Conservation (phyloP, 345 rosid genomes). For the Gossypium bickii region DNA sequence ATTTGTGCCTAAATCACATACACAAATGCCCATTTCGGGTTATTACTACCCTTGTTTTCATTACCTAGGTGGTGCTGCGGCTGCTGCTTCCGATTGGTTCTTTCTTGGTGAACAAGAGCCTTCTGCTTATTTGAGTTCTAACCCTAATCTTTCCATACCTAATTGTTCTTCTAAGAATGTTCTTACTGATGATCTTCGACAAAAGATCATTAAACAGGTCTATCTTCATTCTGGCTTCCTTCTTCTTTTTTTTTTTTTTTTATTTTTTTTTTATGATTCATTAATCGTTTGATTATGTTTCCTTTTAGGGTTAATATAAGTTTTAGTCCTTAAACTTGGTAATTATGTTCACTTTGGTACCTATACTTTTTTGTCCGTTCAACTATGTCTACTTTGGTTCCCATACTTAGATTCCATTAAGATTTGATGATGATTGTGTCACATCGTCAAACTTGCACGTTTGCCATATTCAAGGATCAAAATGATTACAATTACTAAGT, state of each 20-base stretch:
- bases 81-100: slow-evolving; percentile 71
- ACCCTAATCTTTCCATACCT: slow-evolving; percentile 41
- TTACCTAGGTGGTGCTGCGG: slow-evolving; percentile 42
- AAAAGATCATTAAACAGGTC: slow-evolving; percentile 91
- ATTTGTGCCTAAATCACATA: slow-evolving; percentile 67
- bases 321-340: too few species aligned
- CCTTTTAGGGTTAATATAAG: too few species aligned
- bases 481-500: too few species aligned
- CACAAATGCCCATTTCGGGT: slow-evolving; percentile 50
- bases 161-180: slow-evolving; percentile 43
- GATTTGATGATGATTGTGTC: too few species aligned
- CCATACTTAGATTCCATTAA: too few species aligned
- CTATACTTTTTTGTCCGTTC: too few species aligned
- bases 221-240: not conserved
- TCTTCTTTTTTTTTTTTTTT: not conserved
- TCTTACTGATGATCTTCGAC: slow-evolving; percentile 72
- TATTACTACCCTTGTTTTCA: slow-evolving; percentile 67
- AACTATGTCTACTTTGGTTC: too few species aligned
- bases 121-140: slow-evolving; percentile 43
- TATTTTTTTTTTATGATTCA: not conserved
- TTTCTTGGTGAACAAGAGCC: slow-evolving; percentile 70
- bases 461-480: too few species aligned
- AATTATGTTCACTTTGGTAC: too few species aligned
- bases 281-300: not conserved
- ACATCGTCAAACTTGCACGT: too few species aligned